Evolutionary conservation across 345 rosid genomes (phyloP).

Genomic region (Reutealis trisperma): DNA sequence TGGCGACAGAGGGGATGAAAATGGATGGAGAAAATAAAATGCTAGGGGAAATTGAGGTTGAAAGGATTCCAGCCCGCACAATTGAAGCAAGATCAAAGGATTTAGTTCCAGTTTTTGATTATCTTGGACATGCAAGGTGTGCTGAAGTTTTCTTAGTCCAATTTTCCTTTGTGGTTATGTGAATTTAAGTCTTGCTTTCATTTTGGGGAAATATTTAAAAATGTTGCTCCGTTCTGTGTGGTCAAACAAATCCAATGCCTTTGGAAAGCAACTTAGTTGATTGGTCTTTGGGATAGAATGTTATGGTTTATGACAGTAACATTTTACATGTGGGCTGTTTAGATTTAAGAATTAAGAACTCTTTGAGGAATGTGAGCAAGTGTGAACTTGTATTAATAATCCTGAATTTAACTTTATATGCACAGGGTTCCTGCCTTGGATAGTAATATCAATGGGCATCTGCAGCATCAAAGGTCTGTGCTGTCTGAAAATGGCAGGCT

Average conservation of each 20-base stretch:
- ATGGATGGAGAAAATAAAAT: constrained; percentile 40
- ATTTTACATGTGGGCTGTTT: no score
- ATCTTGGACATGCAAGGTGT: constrained; percentile 52
- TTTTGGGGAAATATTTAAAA: background rate
- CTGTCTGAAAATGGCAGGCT: constrained; percentile 39
- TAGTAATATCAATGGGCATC: constrained; percentile 34
- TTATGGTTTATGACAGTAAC: background rate
- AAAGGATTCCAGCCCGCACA: constrained; percentile 53
- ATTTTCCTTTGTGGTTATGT: background rate
- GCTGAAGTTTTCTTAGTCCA: constrained; percentile 4
- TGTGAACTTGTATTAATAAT: background rate
- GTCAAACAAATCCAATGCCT: background rate
- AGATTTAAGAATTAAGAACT: no score
- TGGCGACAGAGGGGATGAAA: constrained; percentile 35
- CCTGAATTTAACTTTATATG: background rate
- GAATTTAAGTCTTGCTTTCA: constrained; percentile 4
- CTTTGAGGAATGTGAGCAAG: no score
- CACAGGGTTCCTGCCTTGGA: constrained; percentile 40
- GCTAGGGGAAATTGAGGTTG: constrained; percentile 72
- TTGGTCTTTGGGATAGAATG: background rate
- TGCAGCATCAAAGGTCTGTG: constrained; percentile 38
- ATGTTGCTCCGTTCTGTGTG: background rate
- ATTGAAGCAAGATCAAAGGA: constrained; percentile 68
- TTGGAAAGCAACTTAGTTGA: background rate
- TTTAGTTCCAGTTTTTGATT: constrained; percentile 68